A percentile compares a stretch with the other conserved stretches of the same genome.
These are phyloP conservation scores for Trichopus zeylanicus DNA, from an alignment of 116 monocot species.

Conservation along the genomic window DNA sequence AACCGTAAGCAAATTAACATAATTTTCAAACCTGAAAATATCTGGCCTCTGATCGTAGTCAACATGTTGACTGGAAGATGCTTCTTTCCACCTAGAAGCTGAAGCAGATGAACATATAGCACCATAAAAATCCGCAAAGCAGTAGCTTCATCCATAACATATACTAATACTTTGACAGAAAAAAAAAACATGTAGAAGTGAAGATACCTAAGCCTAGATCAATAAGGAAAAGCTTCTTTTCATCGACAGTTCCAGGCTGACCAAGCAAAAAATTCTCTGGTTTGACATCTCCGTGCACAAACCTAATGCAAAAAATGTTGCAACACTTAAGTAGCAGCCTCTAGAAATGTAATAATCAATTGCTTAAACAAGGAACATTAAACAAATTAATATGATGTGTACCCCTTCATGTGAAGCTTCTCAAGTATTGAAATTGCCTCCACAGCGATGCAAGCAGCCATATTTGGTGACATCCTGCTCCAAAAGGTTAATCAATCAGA, in stretches of 20 bases:
- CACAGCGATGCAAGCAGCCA: slow-evolving; percentile 95
- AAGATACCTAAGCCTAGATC: slow-evolving; percentile 81
- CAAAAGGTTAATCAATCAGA: slow-evolving; percentile 1
- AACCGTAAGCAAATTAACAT: slow-evolving; percentile 2
- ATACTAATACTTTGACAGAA: too few species aligned
- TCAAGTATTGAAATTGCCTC: slow-evolving; percentile 83
- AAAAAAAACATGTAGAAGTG: too few species aligned
- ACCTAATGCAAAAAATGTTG: slow-evolving; percentile 25
- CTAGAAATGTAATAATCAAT: too few species aligned
- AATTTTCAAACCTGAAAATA: slow-evolving; percentile 47
- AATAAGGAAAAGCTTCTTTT: too few species aligned
- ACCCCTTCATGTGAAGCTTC: slow-evolving; percentile 92
- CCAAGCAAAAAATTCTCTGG: slow-evolving; percentile 86
- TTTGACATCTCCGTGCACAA: slow-evolving; percentile 87
- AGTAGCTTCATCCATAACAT: too few species aligned
- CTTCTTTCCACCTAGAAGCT: slow-evolving; percentile 90
- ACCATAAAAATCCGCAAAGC: too few species aligned
- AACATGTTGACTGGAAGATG: slow-evolving; percentile 55
- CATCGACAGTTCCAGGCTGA: slow-evolving; percentile 65
- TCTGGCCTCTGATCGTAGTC: slow-evolving; percentile 75
- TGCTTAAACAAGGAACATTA: neutral
- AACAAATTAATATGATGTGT: neutral
- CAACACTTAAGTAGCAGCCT: neutral
- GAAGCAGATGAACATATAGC: too few species aligned
- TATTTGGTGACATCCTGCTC: slow-evolving; percentile 84